Base-by-base conservation (phyloP, 2,329 filamentous ascomycete species). In the Trichoderma brevicompactum region DNA sequence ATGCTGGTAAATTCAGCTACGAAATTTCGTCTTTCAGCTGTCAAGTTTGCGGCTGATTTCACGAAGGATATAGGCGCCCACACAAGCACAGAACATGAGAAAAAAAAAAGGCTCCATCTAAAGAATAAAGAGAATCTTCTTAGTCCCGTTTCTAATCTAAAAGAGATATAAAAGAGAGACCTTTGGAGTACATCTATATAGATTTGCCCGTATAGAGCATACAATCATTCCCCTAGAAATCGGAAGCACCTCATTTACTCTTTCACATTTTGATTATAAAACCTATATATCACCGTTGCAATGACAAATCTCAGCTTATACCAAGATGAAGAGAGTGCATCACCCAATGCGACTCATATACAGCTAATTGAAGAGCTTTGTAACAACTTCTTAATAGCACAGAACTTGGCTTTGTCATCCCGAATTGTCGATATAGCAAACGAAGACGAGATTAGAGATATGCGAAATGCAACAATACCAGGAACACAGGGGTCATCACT, bases 401-500 rank as follows among this genome's bases (percentile, higher is more conserved):
- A 52, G 23, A 52, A 52, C 6, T 28, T 38, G 49, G 36, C 58
- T 2, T 19, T 61, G 36, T 41, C 58, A 12, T 50, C 58, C 4
- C 28, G 6, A 52, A 52, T 61, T 19, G 23, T 61, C 46, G 58
- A 61, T 23, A 41, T 60, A 17, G 56, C 56, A 12, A 40, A n/a
- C 2, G 34, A 60, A 9, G 56, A 60, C 3, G 56, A 60, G 19
- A 17, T 50, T 3, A 19, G 13, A 32, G 17, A 32, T 7, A 60
- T 60, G 56, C 19, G 44, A 40, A 41, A 32, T 50, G 34, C 9
- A 5, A 36, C 56, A n/a, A 50, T 23, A 34, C 56, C 56, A 15
- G 13, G 19, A 4, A 28, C 56, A 41, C 32, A 50, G 7, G 56
- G 17, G 3, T 10, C 36, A 8, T 44, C 56, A 0, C 7, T 60